These are phyloP conservation scores for Pyrus hybrid DNA, from an alignment of 331 rosid genomes.

Conservation along the genomic window DNA sequence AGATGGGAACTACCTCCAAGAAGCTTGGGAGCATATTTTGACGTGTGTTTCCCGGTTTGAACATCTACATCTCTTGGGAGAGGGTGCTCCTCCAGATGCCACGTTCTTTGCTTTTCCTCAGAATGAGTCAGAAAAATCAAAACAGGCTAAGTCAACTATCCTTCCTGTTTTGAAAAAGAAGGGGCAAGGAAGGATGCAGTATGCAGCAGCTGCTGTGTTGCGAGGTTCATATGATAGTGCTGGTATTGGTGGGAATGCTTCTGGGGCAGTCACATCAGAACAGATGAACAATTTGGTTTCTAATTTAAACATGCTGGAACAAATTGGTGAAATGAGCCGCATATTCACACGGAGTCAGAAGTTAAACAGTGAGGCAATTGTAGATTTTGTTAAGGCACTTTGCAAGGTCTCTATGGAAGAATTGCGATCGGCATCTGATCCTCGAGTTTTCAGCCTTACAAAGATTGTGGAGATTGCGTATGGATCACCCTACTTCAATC, in stretches of 20 bases:
- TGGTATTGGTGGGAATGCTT: conserved; percentile 79
- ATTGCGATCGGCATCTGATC: conserved; percentile 91
- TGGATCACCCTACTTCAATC: conserved; percentile 26
- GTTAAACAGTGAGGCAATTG: conserved; percentile 93
- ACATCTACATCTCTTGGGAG: conserved; percentile 97
- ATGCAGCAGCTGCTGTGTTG: conserved; percentile 81
- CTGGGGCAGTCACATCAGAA: conserved; percentile 79
- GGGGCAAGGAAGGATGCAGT: conserved; percentile 92
- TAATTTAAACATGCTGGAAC: conserved; percentile 94
- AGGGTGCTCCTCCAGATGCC: conserved; percentile 99
- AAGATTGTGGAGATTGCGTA: conserved; percentile 99
- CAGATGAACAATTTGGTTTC: conserved; percentile 93
- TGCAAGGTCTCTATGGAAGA: conserved; percentile 98
- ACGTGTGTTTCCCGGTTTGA: conserved; percentile 99
- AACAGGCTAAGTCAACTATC: conserved; percentile 73
- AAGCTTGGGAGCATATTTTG: conserved; percentile 99
- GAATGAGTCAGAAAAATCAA: conserved; percentile 75
- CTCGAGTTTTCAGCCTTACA: conserved; percentile 99
- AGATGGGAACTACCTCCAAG: conserved; percentile 98
- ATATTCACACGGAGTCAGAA: conserved; percentile 95
- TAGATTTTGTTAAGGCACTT: conserved; percentile 94
- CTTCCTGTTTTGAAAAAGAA: conserved; percentile 92
- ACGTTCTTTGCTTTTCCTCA: conserved; percentile 92
- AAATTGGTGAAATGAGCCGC: conserved; percentile 98
- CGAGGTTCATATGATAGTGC: conserved; percentile 98